Conservation (phyloP, 2,329 filamentous ascomycete species). For the Colletotrichum horii region DNA sequence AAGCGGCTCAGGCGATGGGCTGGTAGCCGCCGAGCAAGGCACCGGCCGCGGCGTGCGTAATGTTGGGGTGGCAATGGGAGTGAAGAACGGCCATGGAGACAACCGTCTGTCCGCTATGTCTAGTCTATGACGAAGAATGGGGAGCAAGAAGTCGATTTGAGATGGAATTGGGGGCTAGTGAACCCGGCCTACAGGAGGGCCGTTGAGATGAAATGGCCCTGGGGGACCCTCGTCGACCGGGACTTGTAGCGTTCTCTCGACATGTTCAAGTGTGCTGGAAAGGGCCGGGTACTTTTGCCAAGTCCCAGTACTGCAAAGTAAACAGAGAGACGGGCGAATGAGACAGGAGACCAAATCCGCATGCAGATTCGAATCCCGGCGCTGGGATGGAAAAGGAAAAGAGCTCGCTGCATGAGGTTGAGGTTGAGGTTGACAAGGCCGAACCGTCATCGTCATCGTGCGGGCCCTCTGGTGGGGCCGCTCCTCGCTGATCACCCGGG, state of each 20-base stretch:
- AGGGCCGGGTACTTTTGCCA: neutral
- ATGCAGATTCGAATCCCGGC: neutral
- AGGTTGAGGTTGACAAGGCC: neutral
- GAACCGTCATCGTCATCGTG: conserved; percentile 10
- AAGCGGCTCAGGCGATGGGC: neutral
- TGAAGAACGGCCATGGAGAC: neutral
- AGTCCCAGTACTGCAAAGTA: neutral
- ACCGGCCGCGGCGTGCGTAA: neutral
- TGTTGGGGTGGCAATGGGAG: neutral
- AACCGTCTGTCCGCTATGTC: neutral
- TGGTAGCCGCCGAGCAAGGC: neutral
- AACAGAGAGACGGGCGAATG: neutral
- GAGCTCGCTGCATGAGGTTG: neutral
- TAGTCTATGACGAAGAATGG: neutral
- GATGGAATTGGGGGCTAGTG: neutral
- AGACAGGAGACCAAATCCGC: neutral
- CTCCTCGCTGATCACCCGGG: neutral
- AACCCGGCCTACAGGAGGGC: neutral
- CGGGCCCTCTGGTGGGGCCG: conserved; percentile 5
- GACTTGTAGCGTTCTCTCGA: neutral
- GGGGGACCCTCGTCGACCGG: neutral
- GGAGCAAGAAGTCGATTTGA: neutral
- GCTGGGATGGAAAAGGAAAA: neutral
- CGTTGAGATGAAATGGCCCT: neutral
- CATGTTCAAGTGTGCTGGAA: neutral